These are phyloP conservation scores for Aphanomyces invadans DNA, from an alignment of 352 stramenopile genomes.

Conservation along the genomic window DNA sequence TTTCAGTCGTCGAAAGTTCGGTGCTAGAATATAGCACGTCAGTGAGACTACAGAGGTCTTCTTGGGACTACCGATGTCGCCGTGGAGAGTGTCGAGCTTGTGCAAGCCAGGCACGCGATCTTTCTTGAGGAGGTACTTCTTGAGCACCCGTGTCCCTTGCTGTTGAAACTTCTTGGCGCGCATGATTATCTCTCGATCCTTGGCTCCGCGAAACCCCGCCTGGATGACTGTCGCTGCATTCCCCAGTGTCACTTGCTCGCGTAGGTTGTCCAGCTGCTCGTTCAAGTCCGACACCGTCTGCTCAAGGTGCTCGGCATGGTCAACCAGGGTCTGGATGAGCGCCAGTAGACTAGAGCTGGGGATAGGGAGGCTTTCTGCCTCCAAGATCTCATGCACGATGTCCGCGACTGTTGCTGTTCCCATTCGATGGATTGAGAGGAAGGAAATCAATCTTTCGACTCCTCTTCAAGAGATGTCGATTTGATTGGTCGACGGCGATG, in stretches of 20 bases:
- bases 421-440: neutral
- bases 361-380: neutral
- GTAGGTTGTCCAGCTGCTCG: slow-evolving; percentile 5
- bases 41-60: neutral
- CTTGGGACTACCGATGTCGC: slow-evolving; percentile 42
- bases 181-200: slow-evolving; percentile 11
- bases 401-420: neutral
- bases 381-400: neutral
- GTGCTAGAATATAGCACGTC: slow-evolving; percentile 30
- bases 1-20: slow-evolving; percentile 72
- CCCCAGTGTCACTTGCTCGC: slow-evolving; percentile 3
- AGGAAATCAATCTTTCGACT: neutral
- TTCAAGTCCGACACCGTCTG: neutral
- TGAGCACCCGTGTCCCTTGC: slow-evolving; percentile 35
- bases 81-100: slow-evolving; percentile 50
- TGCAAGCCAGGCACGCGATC: slow-evolving; percentile 77
- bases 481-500: neutral
- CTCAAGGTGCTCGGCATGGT: slow-evolving; percentile 13
- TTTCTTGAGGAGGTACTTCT: slow-evolving; percentile 79
- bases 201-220: slow-evolving; percentile 11
- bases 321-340: slow-evolving; percentile 16
- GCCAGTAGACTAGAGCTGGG: neutral
- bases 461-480: too few species aligned
- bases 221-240: slow-evolving; percentile 19
- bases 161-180: slow-evolving; percentile 4